Evolutionary conservation across 352 stramenopile species (phyloP).

Genomic region (Aphanomyces invadans): DNA sequence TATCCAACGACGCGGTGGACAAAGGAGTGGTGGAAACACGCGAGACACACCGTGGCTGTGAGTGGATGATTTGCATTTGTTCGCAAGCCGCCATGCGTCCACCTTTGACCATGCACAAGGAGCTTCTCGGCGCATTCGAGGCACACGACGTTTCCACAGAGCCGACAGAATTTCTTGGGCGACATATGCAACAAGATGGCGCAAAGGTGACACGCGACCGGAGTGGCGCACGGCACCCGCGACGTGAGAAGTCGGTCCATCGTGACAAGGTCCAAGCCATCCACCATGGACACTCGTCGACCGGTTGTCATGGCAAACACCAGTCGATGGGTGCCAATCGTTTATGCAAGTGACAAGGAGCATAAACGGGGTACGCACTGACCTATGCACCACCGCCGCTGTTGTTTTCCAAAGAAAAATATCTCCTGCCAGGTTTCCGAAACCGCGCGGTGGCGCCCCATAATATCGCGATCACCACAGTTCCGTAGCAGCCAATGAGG

Average conservation of each 20-base stretch:
- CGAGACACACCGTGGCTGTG: neutral
- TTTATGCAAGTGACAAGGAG: too few relatives aligned
- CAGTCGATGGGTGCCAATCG: too few relatives aligned
- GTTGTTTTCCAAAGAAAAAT: too few relatives aligned
- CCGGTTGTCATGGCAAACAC: neutral
- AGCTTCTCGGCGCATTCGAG: neutral
- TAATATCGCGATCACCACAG: too few relatives aligned
- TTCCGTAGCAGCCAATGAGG: too few relatives aligned
- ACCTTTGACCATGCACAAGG: neutral
- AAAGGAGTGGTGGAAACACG: neutral
- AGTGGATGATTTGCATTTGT: neutral
- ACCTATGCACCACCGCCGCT: too few relatives aligned
- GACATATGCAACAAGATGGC: neutral
- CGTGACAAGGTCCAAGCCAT: neutral
- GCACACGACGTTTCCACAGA: neutral
- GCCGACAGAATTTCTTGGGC: neutral
- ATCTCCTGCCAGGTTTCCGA: too few relatives aligned
- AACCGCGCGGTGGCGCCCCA: too few relatives aligned
- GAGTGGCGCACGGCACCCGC: neutral
- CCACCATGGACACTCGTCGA: neutral
- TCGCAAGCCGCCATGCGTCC: neutral
- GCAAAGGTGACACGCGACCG: neutral
- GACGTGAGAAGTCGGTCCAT: constrained; percentile 8
- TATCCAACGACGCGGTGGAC: neutral
- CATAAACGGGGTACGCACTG: too few relatives aligned